These are phyloP conservation scores for Papilionanthe hybrid DNA, from an alignment of 116 monocot genomes.

Conservation along the genomic window DNA sequence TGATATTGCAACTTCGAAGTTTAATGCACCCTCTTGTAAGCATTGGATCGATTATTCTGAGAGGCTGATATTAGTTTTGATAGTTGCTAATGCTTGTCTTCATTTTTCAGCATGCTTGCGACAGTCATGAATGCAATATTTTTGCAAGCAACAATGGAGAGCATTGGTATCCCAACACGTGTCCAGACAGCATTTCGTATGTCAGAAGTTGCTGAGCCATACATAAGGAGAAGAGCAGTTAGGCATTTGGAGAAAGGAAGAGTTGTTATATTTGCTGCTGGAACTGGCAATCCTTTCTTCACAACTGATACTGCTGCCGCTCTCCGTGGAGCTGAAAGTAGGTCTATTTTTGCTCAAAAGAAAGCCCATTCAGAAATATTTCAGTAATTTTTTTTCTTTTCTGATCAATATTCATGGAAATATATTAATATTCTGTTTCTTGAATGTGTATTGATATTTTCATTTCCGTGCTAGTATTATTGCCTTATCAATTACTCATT, in stretches of 20 bases:
- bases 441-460: background rate
- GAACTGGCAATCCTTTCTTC: conserved; percentile 96
- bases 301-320: conserved; percentile 96
- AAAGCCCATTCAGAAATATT: background rate
- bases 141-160: conserved; percentile 98
- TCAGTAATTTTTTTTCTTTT: background rate
- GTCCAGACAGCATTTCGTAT: conserved; percentile 96
- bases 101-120: conserved; percentile 71
- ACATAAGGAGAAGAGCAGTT: conserved; percentile 80
- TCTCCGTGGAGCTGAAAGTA: conserved; percentile 93
- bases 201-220: conserved; percentile 99
- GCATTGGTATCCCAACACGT: conserved; percentile 90
- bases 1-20: background rate
- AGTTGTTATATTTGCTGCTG: conserved; percentile 98
- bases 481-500: background rate
- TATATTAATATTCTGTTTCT: background rate
- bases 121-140: conserved; percentile 98
- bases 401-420: background rate
- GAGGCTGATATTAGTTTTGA: background rate
- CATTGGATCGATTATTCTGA: background rate
- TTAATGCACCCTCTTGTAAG: background rate
- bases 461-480: background rate
- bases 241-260: conserved; percentile 95
- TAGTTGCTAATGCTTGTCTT: background rate
- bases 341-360: conserved; percentile 17